Evolutionary conservation across 78 protist genomes (phyloP), one percentile per base, ranked within the genome.

Genomic region (Cyanophora paradoxa): DNA sequence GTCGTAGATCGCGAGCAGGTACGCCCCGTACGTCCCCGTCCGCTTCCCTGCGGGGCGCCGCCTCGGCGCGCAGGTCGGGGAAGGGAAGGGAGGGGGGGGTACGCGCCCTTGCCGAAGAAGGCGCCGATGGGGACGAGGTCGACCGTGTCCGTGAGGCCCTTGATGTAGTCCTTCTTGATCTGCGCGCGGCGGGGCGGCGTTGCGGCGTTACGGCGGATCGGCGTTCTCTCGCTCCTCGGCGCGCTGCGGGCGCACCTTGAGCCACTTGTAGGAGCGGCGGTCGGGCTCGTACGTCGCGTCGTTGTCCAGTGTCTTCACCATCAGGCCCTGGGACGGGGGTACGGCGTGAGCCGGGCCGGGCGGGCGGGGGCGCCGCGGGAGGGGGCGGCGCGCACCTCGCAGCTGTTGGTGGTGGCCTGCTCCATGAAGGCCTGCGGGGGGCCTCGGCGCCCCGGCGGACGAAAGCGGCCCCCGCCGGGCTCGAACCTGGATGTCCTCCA

Each of bases 41-140:
- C 99, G 82, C 83, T 95, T 97, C 44, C 99, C 99, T 26, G 52
- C 7, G 37, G 20, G 31, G 7, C 14, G 20, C 6, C 5, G 22
- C 20, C 31, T 22, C 59, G 10, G 8, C 33, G 59, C 7, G 14
- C 13, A 54, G 14, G 13, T 54, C 13, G n/a, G 7, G 7, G 14
- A 58, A 24, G 65, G 20, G 17, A 31, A 14, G 5, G 65, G 41
- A 31, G 37, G 7, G 14, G 65, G 14, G 65, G 59, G 33, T 6
- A 52, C 10, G 59, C 50, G 59, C 22, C 11, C 50, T 82, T 78
- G 20, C 99, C 99, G 36, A 39, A 28, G 74, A 78, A 94, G 10
- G 93, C 99, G 24, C 96, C 99, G 52, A 97, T 92, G 44, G 95
- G 96, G 0, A 95, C 98, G 20, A 97, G 82, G 69, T 97, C 99